Conservation (phyloP, 768 basidiomycete species). For the Boletus insuetus region DNA sequence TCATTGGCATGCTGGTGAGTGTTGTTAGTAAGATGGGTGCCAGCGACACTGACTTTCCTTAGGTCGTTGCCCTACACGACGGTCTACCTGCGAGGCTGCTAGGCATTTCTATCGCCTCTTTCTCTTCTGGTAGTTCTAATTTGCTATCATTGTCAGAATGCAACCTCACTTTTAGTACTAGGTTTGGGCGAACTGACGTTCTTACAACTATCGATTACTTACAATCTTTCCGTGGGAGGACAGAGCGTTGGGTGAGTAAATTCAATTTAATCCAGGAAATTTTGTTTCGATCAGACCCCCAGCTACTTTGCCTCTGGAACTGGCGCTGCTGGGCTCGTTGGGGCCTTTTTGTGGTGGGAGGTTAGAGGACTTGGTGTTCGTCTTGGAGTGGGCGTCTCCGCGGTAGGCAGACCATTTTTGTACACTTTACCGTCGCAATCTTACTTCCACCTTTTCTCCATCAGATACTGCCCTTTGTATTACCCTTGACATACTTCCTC, state of each 20-base stretch:
- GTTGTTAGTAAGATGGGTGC: background rate
- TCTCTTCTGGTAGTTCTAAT: slow-evolving; percentile 68
- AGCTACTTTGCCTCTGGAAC: slow-evolving; percentile 95
- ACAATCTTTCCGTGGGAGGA: slow-evolving; percentile 67
- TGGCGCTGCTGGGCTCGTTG: slow-evolving; percentile 89
- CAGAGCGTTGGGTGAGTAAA: slow-evolving; percentile 72
- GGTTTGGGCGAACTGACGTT: slow-evolving; percentile 95
- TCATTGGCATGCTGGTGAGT: slow-evolving; percentile 84
- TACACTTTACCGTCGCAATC: background rate
- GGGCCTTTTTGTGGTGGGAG: slow-evolving; percentile 95
- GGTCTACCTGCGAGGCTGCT: slow-evolving; percentile 65
- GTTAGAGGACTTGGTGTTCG: slow-evolving; percentile 82
- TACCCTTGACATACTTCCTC: slow-evolving; percentile 73
- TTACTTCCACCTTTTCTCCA: background rate
- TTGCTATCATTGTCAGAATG: background rate
- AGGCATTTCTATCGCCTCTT: slow-evolving; percentile 80
- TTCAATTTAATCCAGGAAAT: background rate
- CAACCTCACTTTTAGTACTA: slow-evolving; percentile 28
- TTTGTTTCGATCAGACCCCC: background rate
- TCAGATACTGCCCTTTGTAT: slow-evolving; percentile 79
- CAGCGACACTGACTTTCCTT: background rate
- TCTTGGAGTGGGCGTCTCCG: slow-evolving; percentile 76
- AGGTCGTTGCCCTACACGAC: slow-evolving; percentile 80
- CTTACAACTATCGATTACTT: slow-evolving; percentile 87
- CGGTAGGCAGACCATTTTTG: slow-evolving; percentile 46